These are phyloP conservation scores for Rhizoctonia solani DNA, from an alignment of 1,284 basidiomycete species.

Conservation along the genomic window DNA sequence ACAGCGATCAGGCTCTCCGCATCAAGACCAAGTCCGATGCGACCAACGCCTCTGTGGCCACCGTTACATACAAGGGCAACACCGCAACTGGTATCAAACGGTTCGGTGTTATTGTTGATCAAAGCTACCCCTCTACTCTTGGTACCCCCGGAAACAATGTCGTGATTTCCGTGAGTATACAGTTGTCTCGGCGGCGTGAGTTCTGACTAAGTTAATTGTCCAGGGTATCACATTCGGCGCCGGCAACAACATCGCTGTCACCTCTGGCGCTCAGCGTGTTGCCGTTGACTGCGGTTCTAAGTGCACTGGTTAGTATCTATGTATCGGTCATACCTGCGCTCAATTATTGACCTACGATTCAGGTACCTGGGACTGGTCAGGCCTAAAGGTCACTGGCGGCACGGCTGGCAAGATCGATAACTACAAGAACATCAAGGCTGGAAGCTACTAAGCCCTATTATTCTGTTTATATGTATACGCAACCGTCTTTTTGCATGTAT, in stretches of 20 bases:
- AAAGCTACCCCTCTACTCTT: slow-evolving; percentile 28
- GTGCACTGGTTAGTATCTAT: background rate
- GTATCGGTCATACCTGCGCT: background rate
- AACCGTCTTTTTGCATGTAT: too few relatives aligned
- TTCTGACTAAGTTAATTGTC: too few relatives aligned
- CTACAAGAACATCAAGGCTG: too few relatives aligned
- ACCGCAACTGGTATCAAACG: slow-evolving; percentile 35
- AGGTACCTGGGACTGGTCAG: slow-evolving; percentile 39
- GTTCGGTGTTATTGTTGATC: slow-evolving; percentile 40
- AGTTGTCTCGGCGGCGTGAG: too few relatives aligned
- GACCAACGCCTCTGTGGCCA: slow-evolving; percentile 36
- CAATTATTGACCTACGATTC: background rate
- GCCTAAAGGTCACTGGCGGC: too few relatives aligned
- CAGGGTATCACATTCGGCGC: slow-evolving; percentile 29
- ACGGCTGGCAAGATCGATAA: too few relatives aligned
- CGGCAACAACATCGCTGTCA: slow-evolving; percentile 21
- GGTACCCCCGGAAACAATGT: slow-evolving; percentile 32
- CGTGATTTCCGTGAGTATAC: slow-evolving; percentile 5
- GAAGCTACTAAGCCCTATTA: too few relatives aligned
- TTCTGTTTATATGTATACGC: too few relatives aligned
- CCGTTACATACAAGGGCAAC: slow-evolving; percentile 39
- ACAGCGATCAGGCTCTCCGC: slow-evolving; percentile 39
- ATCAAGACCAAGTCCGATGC: slow-evolving; percentile 39
- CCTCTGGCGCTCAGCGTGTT: slow-evolving; percentile 28
- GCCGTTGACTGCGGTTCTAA: slow-evolving; percentile 34